These are phyloP conservation scores for Lactarius hatsudake DNA, from an alignment of 768 basidiomycete species.

Conservation along the genomic window DNA sequence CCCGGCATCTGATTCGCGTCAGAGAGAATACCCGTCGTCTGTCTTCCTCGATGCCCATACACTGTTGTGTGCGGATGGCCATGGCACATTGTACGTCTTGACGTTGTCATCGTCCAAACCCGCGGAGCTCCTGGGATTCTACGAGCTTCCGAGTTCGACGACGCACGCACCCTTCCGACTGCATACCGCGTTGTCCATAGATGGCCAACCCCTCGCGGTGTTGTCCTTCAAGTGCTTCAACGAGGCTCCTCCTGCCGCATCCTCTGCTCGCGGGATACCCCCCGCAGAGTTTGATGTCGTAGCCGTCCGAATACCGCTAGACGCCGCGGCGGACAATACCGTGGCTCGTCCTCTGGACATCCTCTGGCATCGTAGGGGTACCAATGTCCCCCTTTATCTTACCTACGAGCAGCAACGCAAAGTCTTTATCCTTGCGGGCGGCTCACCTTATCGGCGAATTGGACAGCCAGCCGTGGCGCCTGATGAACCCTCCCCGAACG, in stretches of 20 bases:
- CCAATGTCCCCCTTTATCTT: slow-evolving; percentile 63
- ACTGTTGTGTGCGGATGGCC: slow-evolving; percentile 65
- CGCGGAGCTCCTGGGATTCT: slow-evolving; percentile 51
- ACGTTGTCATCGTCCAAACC: slow-evolving; percentile 40
- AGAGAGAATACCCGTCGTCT: slow-evolving; percentile 74
- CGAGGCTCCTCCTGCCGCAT: background rate
- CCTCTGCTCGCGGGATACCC: slow-evolving; percentile 29
- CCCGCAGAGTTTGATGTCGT: slow-evolving; percentile 60
- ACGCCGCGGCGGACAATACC: slow-evolving; percentile 36
- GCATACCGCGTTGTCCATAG: slow-evolving; percentile 40
- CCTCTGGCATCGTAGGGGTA: slow-evolving; percentile 67
- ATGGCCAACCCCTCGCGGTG: slow-evolving; percentile 44
- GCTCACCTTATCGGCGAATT: slow-evolving; percentile 50
- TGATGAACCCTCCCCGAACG: slow-evolving; percentile 62
- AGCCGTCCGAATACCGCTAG: slow-evolving; percentile 53
- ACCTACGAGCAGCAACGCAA: slow-evolving; percentile 45
- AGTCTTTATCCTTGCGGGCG: slow-evolving; percentile 57
- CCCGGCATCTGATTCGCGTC: slow-evolving; percentile 39
- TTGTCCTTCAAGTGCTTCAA: slow-evolving; percentile 55
- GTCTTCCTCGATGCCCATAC: slow-evolving; percentile 50
- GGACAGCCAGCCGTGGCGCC: slow-evolving; percentile 34
- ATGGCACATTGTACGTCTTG: slow-evolving; percentile 63
- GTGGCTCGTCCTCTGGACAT: slow-evolving; percentile 45
- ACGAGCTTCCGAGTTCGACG: slow-evolving; percentile 42
- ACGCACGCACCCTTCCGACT: slow-evolving; percentile 42